Evolutionary conservation across 2,329 filamentous ascomycete species (phyloP).

Genomic region (Coniochaeta sp.): DNA sequence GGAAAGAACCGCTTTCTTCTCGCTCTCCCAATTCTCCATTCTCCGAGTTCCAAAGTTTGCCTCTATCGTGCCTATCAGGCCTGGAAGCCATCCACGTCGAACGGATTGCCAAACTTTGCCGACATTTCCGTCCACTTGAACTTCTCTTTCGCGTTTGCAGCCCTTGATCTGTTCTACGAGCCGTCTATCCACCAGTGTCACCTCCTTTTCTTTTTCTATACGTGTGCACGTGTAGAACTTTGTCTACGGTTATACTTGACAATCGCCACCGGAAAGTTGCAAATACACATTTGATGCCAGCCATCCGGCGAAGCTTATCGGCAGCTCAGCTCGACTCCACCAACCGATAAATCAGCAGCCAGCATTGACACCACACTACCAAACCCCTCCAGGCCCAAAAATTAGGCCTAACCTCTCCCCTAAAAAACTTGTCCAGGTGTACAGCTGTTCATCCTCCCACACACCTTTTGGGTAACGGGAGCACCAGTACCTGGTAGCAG

Average conservation of each 20-base stretch:
- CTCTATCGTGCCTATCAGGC: not conserved
- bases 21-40: not conserved
- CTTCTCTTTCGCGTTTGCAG: not conserved
- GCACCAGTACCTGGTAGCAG: not conserved
- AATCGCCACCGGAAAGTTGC: not conserved
- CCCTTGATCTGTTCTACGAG: not conserved
- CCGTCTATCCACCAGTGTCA: not conserved
- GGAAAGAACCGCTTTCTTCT: not conserved
- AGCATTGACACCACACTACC: not conserved
- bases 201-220: not conserved
- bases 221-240: not conserved
- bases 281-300: no score
- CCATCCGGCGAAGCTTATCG: not conserved
- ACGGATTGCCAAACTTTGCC: not conserved
- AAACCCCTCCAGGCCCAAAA: not conserved
- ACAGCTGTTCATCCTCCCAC: not conserved
- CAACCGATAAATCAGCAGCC: not conserved
- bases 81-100: not conserved
- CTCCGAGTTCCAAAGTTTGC: not conserved
- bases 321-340: not conserved
- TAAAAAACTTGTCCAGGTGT: not conserved
- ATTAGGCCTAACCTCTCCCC: not conserved
- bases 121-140: not conserved
- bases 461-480: not conserved
- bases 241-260: not conserved